Evolutionary conservation across 1,139 yeast species (phyloP), one percentile per base, ranked within the genome.

Genomic region (Pichia sp.): DNA sequence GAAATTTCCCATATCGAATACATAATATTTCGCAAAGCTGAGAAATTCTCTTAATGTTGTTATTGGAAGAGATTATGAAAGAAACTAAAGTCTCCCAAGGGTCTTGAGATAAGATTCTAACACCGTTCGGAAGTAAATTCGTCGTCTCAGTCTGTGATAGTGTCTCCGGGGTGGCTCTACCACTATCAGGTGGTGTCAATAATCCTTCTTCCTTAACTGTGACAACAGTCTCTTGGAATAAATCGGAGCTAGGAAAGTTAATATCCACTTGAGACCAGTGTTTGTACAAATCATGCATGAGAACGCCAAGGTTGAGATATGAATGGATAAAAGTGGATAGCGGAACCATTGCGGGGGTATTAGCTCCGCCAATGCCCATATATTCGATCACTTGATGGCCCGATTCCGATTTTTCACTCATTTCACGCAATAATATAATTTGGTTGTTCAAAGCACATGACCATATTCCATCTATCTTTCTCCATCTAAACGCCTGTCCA

Each of bases 61-160:
- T 93, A 69, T 93, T 93, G n/a, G 96, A 85, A 4, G 97, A 89
- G 70, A 99, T 93, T 26, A 93, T 95, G 62, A 93, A 93, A 2
- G 95, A 87, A 23, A 93, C 72, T 49, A 90, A 74, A 46, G 95
- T 90, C 65, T 95, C 99, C 98, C 98, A 93, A 0, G 99, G 99
- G 61, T 92, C 97, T 69, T 93, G 98, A 51, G 92, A 77, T 34
- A 92, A 77, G 57, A 90, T 88, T 43, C 98, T 73, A 31, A 92
- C 84, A 0, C 99, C 99, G 3, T 75, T 74, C 55, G 83, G n/a
- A 11, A 23, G 13, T 34, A 34, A 13, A 34, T 5, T 11, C 5
- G n/a, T 10, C n/a, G 38, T 34, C 38, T 34, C 38, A 34, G n/a
- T 13, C 26, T 30, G 6, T 23, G 34, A 13, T 11, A 29, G 31